Evolutionary conservation across 2,329 filamentous ascomycete genomes (phyloP).

Genomic region (Xylariaceae sp.): DNA sequence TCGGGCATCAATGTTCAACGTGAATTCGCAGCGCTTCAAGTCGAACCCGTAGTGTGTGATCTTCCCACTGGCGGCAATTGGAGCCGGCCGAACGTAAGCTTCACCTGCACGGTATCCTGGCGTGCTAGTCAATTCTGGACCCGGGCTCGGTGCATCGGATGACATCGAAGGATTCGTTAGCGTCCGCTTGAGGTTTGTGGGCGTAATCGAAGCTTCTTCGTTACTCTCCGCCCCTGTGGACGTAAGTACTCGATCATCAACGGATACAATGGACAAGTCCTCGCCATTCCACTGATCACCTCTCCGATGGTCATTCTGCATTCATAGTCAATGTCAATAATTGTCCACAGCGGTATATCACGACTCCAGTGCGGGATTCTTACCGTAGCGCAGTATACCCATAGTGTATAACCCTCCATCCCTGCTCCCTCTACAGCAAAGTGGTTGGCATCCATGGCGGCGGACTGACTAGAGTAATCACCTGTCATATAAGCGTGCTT

Average conservation of each 20-base stretch:
- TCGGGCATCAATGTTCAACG: conserved; percentile 60
- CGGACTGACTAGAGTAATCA: conserved; percentile 86
- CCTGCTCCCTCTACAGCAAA: conserved; percentile 81
- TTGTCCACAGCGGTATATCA: conserved; percentile 17
- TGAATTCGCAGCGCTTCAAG: conserved; percentile 71
- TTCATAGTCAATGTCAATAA: conserved; percentile 6
- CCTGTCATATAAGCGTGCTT: conserved; percentile 93
- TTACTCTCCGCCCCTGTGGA: conserved; percentile 39
- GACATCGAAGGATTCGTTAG: conserved; percentile 64
- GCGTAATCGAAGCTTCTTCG: conserved; percentile 59
- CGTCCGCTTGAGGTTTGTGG: conserved; percentile 68
- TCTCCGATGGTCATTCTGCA: conserved; percentile 75
- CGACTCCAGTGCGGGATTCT: conserved; percentile 21
- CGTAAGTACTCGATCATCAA: conserved; percentile 67
- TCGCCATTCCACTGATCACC: conserved; percentile 98
- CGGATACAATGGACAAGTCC: conserved; percentile 83
- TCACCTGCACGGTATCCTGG: conserved; percentile 85
- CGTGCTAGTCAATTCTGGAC: conserved; percentile 55
- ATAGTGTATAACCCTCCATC: conserved; percentile 81
- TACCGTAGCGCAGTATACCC: conserved; percentile 75
- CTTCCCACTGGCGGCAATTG: conserved; percentile 67
- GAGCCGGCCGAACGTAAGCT: conserved; percentile 82
- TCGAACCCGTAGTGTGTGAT: conserved; percentile 75
- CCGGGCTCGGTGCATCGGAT: conserved; percentile 47
- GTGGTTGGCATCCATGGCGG: conserved; percentile 93